Base-by-base conservation (phyloP, 371 early-diverging fungal genomes). In the Syncephalastrum sp. region DNA sequence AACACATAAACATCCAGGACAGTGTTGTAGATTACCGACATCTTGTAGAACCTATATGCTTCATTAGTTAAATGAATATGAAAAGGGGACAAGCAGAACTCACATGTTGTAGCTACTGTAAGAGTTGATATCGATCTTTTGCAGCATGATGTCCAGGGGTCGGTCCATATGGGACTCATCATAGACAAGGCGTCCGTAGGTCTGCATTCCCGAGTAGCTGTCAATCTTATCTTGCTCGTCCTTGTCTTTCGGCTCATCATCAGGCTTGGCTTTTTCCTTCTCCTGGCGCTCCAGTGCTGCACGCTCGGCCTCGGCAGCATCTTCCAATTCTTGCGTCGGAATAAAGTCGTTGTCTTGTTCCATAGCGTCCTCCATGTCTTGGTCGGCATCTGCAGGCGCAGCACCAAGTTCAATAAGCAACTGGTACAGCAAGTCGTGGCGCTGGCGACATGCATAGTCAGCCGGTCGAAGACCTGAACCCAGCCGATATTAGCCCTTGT, bases 11-110 rank as follows among this genome's bases (percentile, higher is more conserved):
- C 47, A 53, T 82, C 75, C 4, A 74, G 60, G 0, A 76, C 48
- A 16, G 51, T 75, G 54, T 76, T 76, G 49, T 70, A 59, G n/a
- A 74, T 81, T 47, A 87, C 69, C 51, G 82, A 82, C 69, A 84
- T 56, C 48, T 81, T 82, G 69, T 86, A 86, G 47, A 84, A 82
- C 50, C 79, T 79, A 42, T 17, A 42, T 1, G n/a, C 23, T 23
- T 47, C 46, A 23, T 53, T 50, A 42, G 15, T n/a, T 47, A 3
- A 7, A 27, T 19, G 16, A 27, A 3, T 15, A 7, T 63, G 24
- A 1, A 19, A 17, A 0, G 0, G 41, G 14, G 1, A n/a, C 12
- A 38, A 10, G 38, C 41, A 5, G 3, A 3, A 54, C 71, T 47
- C 60, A 71, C 74, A 79, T 61, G 47, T 74, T 79, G 15, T 43